Percentiles rank a stretch among this genome's conserved stretches.
Evolutionary conservation across 306 rosid genomes (phyloP).

Genomic region (Gillenia trifoliata): DNA sequence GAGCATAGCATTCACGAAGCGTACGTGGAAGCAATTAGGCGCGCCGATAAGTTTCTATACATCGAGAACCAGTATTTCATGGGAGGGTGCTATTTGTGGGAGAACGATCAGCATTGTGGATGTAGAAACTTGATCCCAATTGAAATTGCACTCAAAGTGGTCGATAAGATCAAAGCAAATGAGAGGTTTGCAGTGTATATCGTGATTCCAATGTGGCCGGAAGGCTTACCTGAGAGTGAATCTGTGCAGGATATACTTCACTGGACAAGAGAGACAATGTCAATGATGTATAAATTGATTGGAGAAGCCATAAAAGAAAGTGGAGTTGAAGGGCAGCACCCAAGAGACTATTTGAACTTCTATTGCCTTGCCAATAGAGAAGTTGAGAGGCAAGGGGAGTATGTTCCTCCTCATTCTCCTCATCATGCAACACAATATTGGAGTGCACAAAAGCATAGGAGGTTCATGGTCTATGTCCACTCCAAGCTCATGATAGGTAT

Average conservation of each 20-base stretch:
- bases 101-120: conserved; percentile 61
- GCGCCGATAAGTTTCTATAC: conserved; percentile 75
- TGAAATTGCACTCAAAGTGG: conserved; percentile 86
- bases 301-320: conserved; percentile 76
- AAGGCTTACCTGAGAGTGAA: conserved; percentile 83
- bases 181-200: conserved; percentile 81
- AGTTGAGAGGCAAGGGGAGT: conserved; percentile 47
- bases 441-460: conserved; percentile 74
- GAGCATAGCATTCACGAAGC: conserved; percentile 93
- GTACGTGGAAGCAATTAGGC: conserved; percentile 80
- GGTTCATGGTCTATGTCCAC: conserved; percentile 96
- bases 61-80: conserved; percentile 93
- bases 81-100: conserved; percentile 89
- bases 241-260: conserved; percentile 76
- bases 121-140: conserved; percentile 78
- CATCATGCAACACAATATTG: conserved; percentile 61
- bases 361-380: conserved; percentile 94
- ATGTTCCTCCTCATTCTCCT: conserved; percentile 67
- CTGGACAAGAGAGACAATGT: conserved; percentile 83
- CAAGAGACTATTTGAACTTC: conserved; percentile 88
- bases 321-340: conserved; percentile 50
- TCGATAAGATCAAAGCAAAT: conserved; percentile 62
- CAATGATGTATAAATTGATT: conserved; percentile 80
- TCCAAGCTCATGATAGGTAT: conserved; percentile 98
- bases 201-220: conserved; percentile 98